Evolutionary conservation across 164 flowering plant species (phyloP), one percentile per base, ranked within the genome.

Genomic region (Umbellularia californica): DNA sequence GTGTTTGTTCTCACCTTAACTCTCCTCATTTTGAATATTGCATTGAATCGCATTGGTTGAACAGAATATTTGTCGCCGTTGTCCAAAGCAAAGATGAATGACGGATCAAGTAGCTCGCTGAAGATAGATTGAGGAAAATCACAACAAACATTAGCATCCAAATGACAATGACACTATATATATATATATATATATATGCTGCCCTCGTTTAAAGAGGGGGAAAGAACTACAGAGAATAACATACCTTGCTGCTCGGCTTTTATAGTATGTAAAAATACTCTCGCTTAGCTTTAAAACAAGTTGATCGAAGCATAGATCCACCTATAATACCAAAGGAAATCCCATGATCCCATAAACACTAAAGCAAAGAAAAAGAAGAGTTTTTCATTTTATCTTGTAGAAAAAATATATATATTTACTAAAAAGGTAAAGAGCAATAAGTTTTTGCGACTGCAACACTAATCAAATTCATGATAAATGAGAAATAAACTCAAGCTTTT

Each of bases 221-320:
- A 9, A 7, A 41, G 47, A 69, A 22, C 23, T 68, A 28, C 50
- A 62, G 67, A 41, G 66, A 74, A 75, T 25, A 24, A 35, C 7
- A 30, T 88, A 93, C 99, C 97, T 93, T 68, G 99, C 97, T 30
- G 99, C 97, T 88, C 92, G 88, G 77, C 97, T 90, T 85, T 96
- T 96, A 83, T 90, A 92, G 79, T 96, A 88, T 63, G 97, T 91
- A 84, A 92, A 96, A 76, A 94, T 86, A 71, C 77, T 79, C 24
- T 91, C 98, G 81, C 90, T 87, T 65, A 94, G 83, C 81, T 86
- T 96, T 71, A 90, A 81, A 71, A 94, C 93, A 81, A 96, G 92
- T 79, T 94, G 87, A 82, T 96, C 99, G 81, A 96, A 96, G 82
- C 97, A 91, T 77, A 90, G 97, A 79, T 96, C 99, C 79, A 90